Evolutionary conservation across 2,329 filamentous ascomycete genomes (phyloP).

Genomic region (Trichoderma aggressivum): DNA sequence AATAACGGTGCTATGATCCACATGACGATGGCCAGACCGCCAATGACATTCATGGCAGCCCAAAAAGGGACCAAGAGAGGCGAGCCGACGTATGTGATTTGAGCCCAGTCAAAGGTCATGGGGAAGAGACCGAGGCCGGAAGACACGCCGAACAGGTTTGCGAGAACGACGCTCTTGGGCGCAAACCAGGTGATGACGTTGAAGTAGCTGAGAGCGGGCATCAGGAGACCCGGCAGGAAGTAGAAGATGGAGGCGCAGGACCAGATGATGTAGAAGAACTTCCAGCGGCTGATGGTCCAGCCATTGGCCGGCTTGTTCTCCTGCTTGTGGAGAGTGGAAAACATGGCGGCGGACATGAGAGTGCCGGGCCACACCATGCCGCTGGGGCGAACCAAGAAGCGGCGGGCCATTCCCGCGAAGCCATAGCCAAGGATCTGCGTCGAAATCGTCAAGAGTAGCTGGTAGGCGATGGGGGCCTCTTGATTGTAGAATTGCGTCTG

Average conservation of each 20-base stretch:
- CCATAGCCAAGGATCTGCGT: constrained; percentile 85
- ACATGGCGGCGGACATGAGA: constrained; percentile 85
- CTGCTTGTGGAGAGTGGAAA: constrained; percentile 78
- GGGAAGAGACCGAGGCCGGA: constrained; percentile 82
- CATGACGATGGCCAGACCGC: constrained; percentile 76
- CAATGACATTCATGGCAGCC: constrained; percentile 81
- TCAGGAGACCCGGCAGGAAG: constrained; percentile 76
- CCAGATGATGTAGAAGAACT: constrained; percentile 78
- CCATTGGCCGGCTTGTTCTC: constrained; percentile 79
- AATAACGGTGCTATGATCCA: constrained; percentile 78
- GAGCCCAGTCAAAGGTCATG: constrained; percentile 87
- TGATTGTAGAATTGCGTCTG: constrained; percentile 88
- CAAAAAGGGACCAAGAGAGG: constrained; percentile 81
- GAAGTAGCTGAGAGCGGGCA: constrained; percentile 85
- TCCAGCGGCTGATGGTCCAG: constrained; percentile 78
- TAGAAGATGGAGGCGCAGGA: constrained; percentile 72
- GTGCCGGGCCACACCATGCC: constrained; percentile 93
- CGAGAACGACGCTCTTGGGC: constrained; percentile 78
- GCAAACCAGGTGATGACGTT: constrained; percentile 87
- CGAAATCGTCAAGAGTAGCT: constrained; percentile 77
- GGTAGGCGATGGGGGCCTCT: constrained; percentile 70
- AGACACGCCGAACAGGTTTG: constrained; percentile 82
- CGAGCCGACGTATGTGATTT: constrained; percentile 84
- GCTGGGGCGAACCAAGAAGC: constrained; percentile 78
- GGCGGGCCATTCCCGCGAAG: constrained; percentile 76